Evolutionary conservation across 2,329 filamentous ascomycete species (phyloP), one percentile per base, ranked within the genome.

Genomic region (Elsinoe batatas): DNA sequence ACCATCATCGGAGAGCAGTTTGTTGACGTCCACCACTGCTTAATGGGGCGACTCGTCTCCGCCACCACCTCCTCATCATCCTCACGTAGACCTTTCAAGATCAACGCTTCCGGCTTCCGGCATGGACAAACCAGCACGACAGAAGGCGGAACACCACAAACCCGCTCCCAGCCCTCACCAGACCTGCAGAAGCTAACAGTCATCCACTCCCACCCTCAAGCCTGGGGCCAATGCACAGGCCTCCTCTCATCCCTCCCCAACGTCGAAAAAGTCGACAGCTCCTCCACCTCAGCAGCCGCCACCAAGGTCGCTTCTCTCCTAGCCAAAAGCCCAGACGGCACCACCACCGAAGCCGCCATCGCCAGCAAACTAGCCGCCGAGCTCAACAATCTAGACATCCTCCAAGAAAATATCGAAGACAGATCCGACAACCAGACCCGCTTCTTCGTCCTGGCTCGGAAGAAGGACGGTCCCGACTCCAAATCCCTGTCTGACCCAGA

Each of bases 161-260:
- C 11, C 55, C 58, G 6, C 36, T 15, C 26, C 42, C 37, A 30
- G 53, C 54, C 15, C 20, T 35, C n/a, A 69, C 74, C 37, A 71
- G 71, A 60, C 81, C 70, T 91, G 59, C 70, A 73, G 56, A 77
- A 85, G 62, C 79, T 97, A 64, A 80, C 78, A 62, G 84, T 85
- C 64, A 71, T 98, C 38, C 95, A 95, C 74, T 93, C 88, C 20
- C 93, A 98, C 71, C 91, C 91, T 8, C 93, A 98, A 71, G 93
- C 90, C 26, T 95, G 93, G 76, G 90, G 90, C 22, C 93, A 98
- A 72, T 96, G 91, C 71, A 83, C 83, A 43, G 70, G 67, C 7
- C 95, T 95, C 70, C 79, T 96, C 22, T 74, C 76, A 26, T 76
- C 87, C 63, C 79, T 95, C 59, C 83, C 83, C 62, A 81, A 81